Base-by-base conservation (phyloP, 768 basidiomycete species). In the Phaeotremella skinneri region DNA sequence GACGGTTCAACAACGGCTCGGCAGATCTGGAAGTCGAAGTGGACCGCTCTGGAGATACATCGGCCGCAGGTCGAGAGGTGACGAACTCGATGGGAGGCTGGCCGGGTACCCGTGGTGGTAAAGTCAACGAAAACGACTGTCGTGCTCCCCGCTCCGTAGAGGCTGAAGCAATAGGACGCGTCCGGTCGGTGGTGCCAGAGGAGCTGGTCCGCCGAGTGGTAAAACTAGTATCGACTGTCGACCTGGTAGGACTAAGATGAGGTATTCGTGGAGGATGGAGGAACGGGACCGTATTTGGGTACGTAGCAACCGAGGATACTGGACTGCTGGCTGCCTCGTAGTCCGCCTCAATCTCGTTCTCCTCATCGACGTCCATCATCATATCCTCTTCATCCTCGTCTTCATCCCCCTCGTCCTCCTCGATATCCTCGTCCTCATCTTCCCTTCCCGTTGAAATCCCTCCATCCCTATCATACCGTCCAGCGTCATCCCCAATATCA, bases 221-320 rank as follows among this genome's bases (percentile, higher is more conserved):
- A 1, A 55, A 52, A n/a, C 37, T 37, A 16, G 47, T 39, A 37
- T 32, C 39, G 39, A 30, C 32, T 17, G 49, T 49, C n/a, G 52
- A 4, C 4, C 20, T 25, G 9, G 49, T 26, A 9, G 65, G 56
- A 42, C 51, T 50, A 29, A 67, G 56, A 49, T 62, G 56, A 13
- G 67, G 70, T 23, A 73, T 67, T 30, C 69, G 52, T 6, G 63
- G 69, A 5, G 67, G 63, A 56, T 73, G 69, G 13, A 59, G 45
- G 63, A 71, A 71, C 6, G 72, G 64, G 16, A 74, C 68, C 13
- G 68, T 72, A 31, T 74, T 74, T 31, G 73, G 73, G 50, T 74
- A 74, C 2, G 73, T 74, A 1, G 72, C 72, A 16, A 72, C 56
- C 9, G 65, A 57, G 6, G 55, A 53, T 14, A 54, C 54, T 23